Evolutionary conservation across 192 early-diverging fungal species (phyloP).

Genomic region (Podochytrium sp.): DNA sequence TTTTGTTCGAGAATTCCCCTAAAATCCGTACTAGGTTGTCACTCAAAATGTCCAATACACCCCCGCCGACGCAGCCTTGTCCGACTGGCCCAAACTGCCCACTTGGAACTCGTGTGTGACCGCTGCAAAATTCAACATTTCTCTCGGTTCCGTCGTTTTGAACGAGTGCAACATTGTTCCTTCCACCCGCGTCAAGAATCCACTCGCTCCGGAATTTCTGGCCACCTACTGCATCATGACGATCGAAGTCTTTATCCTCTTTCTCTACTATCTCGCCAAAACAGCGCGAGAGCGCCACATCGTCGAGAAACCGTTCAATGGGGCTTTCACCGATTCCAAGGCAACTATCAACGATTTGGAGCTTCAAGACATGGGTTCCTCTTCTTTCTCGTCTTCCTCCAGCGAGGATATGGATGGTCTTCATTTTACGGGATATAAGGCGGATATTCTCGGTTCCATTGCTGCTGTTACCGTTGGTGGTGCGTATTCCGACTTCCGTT

Average conservation of each 20-base stretch:
- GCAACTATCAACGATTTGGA: too few species aligned
- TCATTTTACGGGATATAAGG: conserved; percentile 67
- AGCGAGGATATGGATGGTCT: conserved; percentile 18
- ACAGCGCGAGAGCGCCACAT: conserved; percentile 5
- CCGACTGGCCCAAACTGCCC: conserved; percentile 15
- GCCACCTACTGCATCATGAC: conserved; percentile 30
- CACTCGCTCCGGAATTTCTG: conserved; percentile 35
- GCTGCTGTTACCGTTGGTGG: conserved; percentile 43
- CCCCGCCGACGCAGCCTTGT: neutral
- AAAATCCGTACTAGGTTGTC: too few species aligned
- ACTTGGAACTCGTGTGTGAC: conserved; percentile 1
- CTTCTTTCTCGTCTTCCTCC: too few species aligned
- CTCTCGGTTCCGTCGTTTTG: neutral
- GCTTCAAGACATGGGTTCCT: conserved; percentile 25
- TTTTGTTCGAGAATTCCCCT: too few species aligned
- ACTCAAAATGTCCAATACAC: conserved; percentile 18
- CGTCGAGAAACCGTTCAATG: neutral
- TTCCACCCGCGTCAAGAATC: conserved; percentile 23
- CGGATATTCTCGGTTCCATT: conserved; percentile 57
- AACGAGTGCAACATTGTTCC: conserved; percentile 16
- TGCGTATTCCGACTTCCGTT: too few species aligned
- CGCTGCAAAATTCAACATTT: neutral
- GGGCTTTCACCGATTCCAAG: neutral
- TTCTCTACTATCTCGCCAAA: conserved; percentile 28
- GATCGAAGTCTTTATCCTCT: conserved; percentile 29